These are phyloP conservation scores for Mycena kentingensis DNA, from an alignment of 768 basidiomycete species.

Conservation along the genomic window DNA sequence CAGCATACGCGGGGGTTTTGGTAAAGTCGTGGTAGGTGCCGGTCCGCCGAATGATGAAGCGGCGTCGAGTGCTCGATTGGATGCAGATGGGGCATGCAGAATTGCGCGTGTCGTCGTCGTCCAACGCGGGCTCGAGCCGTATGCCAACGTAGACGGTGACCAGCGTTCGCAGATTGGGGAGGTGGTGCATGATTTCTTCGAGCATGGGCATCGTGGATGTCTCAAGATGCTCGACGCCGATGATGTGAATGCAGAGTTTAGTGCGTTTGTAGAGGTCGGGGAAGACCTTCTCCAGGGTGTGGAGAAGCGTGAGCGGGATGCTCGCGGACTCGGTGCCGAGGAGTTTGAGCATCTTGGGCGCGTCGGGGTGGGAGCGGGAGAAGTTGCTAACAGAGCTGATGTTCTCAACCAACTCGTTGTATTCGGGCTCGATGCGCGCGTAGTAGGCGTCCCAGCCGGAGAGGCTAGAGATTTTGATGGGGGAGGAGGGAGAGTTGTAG, in stretches of 20 bases:
- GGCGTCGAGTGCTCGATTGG: neutral
- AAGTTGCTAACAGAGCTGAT: neutral
- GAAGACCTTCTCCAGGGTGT: neutral
- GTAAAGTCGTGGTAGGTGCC: constrained; percentile 8
- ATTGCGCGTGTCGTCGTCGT: neutral
- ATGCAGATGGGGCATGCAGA: neutral
- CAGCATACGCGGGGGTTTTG: neutral
- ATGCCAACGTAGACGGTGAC: constrained; percentile 5
- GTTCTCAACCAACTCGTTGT: neutral
- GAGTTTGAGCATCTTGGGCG: neutral
- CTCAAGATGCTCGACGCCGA: constrained; percentile 4
- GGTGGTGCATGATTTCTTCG: constrained; percentile 15
- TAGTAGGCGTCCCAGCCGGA: constrained; percentile 10
- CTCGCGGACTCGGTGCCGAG: neutral
- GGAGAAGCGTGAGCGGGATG: neutral
- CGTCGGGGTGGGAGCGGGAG: neutral
- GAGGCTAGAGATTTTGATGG: too few relatives aligned
- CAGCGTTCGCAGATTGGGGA: neutral
- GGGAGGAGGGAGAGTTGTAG: constrained; percentile 5
- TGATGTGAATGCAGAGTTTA: constrained; percentile 13
- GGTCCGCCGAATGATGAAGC: neutral
- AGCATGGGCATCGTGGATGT: neutral
- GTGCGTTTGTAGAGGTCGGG: constrained; percentile 7
- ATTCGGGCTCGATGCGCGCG: neutral
- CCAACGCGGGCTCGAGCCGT: neutral